Evolutionary conservation across 768 basidiomycete species (phyloP).

Genomic region (Russula vinacea): DNA sequence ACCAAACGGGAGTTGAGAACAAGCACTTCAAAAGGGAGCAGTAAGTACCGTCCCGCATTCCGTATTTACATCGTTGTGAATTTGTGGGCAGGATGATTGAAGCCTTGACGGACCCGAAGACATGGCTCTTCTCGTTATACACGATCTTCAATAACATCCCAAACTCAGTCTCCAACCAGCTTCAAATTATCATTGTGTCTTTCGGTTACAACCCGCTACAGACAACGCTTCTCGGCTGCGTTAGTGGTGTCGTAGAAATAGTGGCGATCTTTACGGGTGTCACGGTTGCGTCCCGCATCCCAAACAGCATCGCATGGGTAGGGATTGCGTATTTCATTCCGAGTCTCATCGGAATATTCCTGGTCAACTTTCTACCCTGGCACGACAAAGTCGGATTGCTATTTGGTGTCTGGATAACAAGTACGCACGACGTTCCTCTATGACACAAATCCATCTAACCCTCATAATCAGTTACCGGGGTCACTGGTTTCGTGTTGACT

Average conservation of each 20-base stretch:
- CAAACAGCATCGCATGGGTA: conserved; percentile 60
- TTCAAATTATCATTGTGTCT: conserved; percentile 58
- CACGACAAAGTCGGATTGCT: conserved; percentile 61
- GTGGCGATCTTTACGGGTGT: conserved; percentile 67
- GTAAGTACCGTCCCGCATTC: conserved; percentile 42
- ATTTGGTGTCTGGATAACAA: conserved; percentile 53
- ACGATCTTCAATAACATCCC: conserved; percentile 59
- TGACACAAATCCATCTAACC: conserved; percentile 1
- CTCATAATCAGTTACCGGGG: conserved; percentile 42
- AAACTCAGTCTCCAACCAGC: conserved; percentile 66
- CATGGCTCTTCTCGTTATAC: conserved; percentile 73
- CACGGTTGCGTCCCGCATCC: conserved; percentile 51
- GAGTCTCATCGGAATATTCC: conserved; percentile 56
- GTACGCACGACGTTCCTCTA: conserved; percentile 35
- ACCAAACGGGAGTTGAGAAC: conserved; percentile 81
- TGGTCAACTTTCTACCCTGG: conserved; percentile 66
- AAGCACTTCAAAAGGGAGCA: conserved; percentile 79
- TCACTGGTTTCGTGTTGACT: conserved; percentile 57
- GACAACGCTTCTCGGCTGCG: conserved; percentile 67
- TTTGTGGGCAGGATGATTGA: conserved; percentile 54
- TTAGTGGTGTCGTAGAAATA: conserved; percentile 64
- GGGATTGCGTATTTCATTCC: conserved; percentile 59
- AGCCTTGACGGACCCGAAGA: conserved; percentile 64
- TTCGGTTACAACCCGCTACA: conserved; percentile 64
- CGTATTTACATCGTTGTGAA: not conserved